Conservation (phyloP, 2,329 filamentous ascomycete species). For the Chaetomiaceae sp. region DNA sequence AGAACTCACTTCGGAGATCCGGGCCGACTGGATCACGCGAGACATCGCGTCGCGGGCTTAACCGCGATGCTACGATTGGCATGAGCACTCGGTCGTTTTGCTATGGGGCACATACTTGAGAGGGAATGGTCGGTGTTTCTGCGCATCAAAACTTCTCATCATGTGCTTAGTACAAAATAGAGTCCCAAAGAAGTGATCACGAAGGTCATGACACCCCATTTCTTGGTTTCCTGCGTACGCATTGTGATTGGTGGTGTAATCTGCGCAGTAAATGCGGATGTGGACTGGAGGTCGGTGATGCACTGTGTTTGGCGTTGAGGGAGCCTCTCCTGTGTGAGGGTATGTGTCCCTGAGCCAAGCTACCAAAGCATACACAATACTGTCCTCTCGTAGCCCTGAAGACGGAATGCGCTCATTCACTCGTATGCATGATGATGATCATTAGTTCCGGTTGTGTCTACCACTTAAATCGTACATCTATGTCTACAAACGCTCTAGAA, state of each 20-base stretch:
- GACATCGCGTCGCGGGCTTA: constrained; percentile 20
- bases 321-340: too few species aligned
- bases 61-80: constrained; percentile 23
- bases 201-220: constrained; percentile 22
- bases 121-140: constrained; percentile 29
- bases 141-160: constrained; percentile 29
- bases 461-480: constrained; percentile 1
- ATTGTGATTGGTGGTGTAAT: too few species aligned
- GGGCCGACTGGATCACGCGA: constrained; percentile 16
- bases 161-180: constrained; percentile 33
- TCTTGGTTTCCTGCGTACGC: background rate
- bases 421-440: too few species aligned
- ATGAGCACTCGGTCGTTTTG: constrained; percentile 28
- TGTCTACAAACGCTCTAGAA: background rate
- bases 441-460: too few species aligned
- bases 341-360: too few species aligned
- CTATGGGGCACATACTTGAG: constrained; percentile 26
- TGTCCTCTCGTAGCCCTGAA: too few species aligned
- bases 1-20: constrained; percentile 17
- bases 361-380: too few species aligned
- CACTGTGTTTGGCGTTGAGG: too few species aligned
- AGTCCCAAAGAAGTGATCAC: constrained; percentile 30
- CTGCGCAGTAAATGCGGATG: too few species aligned
- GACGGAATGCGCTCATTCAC: too few species aligned
- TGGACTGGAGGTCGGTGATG: too few species aligned